Evolutionary conservation across 1,139 yeast species (phyloP).

Genomic region (Saccharomycopsis hybrid): DNA sequence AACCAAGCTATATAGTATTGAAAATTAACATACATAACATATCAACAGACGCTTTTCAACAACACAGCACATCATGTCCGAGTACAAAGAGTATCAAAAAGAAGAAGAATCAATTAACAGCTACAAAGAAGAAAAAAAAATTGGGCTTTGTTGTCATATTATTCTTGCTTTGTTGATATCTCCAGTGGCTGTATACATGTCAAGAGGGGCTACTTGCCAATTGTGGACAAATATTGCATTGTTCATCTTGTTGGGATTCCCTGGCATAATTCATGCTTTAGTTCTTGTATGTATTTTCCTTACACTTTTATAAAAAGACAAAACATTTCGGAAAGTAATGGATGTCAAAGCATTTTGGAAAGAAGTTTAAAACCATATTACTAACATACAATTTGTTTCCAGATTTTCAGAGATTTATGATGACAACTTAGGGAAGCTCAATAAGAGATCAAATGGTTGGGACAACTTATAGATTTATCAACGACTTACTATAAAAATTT

Average conservation of each 20-base stretch:
- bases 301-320: no score
- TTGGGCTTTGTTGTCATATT: constrained; percentile 4
- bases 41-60: background rate
- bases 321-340: background rate
- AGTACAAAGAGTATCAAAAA: background rate
- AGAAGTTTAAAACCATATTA: no score
- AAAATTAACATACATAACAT: background rate
- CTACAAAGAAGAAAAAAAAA: background rate
- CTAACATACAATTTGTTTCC: no score
- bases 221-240: background rate
- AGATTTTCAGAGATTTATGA: no score
- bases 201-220: background rate
- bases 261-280: constrained; percentile 4
- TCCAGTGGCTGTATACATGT: constrained; percentile 1
- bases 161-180: background rate
- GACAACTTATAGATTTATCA: no score
- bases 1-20: background rate
- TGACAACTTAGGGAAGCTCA: no score
- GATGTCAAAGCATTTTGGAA: no score
- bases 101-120: background rate
- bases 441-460: no score
- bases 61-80: background rate
- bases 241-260: constrained; percentile 1
- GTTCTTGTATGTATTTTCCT: constrained; percentile 1
- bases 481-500: no score